phyloP scores from a whole-genome alignment of 805 yeast genomes.

The Saturnispora galanensis region DNA sequence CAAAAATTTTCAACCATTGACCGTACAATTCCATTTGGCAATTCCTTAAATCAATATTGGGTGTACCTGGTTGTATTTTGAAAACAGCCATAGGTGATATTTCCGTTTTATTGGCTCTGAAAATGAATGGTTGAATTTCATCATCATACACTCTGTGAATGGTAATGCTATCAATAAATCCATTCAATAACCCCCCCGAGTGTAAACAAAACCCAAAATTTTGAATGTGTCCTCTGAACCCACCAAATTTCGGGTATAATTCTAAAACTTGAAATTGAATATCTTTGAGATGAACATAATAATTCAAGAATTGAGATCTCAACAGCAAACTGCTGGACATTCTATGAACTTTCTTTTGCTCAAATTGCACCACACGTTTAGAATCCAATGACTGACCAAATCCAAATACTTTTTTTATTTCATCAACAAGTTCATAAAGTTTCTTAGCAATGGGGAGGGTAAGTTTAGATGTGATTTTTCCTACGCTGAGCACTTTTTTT shows the following conservation, averaged over 20 bases:
- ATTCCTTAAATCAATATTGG: slow-evolving; percentile 39
- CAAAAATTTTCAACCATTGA: slow-evolving; percentile 42
- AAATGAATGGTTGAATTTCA: slow-evolving; percentile 5
- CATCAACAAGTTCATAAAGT: background rate
- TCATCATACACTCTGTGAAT: slow-evolving; percentile 4
- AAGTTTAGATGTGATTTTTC: slow-evolving; percentile 6
- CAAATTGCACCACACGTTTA: slow-evolving; percentile 2
- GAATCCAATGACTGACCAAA: no score
- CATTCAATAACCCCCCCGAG: slow-evolving; percentile 9
- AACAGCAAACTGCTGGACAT: slow-evolving; percentile 21
- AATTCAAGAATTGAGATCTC: slow-evolving; percentile 12
- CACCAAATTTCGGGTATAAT: slow-evolving; percentile 28
- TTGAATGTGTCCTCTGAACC: slow-evolving; percentile 15
- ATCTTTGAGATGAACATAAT: slow-evolving; percentile 12
- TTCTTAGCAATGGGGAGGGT: background rate
- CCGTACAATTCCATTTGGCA: slow-evolving; percentile 49
- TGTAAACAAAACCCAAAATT: slow-evolving; percentile 14
- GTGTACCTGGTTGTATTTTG: slow-evolving; percentile 17
- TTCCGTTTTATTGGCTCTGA: slow-evolving; percentile 7
- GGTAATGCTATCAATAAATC: background rate
- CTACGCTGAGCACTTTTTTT: slow-evolving; percentile 7
- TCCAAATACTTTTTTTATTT: background rate
- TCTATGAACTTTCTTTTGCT: slow-evolving; percentile 13
- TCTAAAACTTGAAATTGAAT: slow-evolving; percentile 12
- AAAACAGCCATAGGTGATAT: slow-evolving; percentile 11